Base-by-base conservation (phyloP, 495 filamentous ascomycete species). In the Trichoderma virens region DNA sequence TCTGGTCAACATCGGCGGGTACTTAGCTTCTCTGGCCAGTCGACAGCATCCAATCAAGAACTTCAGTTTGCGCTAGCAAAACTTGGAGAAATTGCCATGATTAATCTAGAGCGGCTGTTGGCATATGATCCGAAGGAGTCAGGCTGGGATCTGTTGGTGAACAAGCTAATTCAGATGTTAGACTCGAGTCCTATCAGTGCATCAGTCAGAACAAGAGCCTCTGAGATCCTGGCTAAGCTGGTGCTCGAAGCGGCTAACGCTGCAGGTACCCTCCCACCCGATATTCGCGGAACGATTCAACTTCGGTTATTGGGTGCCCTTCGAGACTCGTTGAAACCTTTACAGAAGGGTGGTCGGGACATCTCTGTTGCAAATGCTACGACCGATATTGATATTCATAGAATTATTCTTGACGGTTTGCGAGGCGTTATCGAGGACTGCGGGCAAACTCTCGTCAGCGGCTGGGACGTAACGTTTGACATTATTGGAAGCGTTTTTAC, bases 401-500 rank as follows among this genome's bases (percentile, higher is more conserved):
- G 86, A 63, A 85, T 89, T 64, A 83, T 89, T 38, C 77, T 98
- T 23, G 92, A 97, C 63, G 86, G 88, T 2, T 76, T 98, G 30
- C 89, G 90, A 68, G 83, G 82, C 63, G 85, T 97, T 20, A 78
- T 98, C 7, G 94, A 98, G 69, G 89, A 93, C 65, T 93, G 88
- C 70, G 94, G 93, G 2, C 94, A 98, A 67, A 81, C 85, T 0
- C 82, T 98, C 27, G 78, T 86, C 9, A 83, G 83, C 62, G 92
- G 91, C 25, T 98, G 94, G 94, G 83, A 87, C 56, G 80, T 90
- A 60, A 86, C 90, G 5, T 96, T 98, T 68, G 87, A 87, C 60
- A 86, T 97, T 63, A 90, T 97, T 63, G 84, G 85, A 62, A 95
- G 86, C 68, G 90, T 93, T 5, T 97, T 98, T 70, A 75, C 87